Base-by-base conservation (phyloP, 495 filamentous ascomycete species). In the Penicillium paradoxum region DNA sequence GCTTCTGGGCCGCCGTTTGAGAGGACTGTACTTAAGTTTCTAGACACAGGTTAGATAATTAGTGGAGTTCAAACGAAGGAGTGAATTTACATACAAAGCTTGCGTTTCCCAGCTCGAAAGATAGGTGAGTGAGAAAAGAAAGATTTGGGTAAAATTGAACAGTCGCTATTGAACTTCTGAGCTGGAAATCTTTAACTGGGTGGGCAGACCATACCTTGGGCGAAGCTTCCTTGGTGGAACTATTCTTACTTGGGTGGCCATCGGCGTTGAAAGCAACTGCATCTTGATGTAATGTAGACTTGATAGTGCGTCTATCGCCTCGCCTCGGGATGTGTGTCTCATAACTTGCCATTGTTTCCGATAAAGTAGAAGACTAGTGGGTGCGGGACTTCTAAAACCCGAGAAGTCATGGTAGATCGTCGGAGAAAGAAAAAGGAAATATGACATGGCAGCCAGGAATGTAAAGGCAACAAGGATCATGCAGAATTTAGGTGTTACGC, bases 91-190 rank as follows among this genome's bases (percentile, higher is more conserved):
- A 6, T 44, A 60, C 55, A 58, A 27, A 7, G 51, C 55, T 22
- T 58, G 57, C 9, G 45, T 53, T 27, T 61, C 58, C 58, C 58
- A 61, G n/a, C 55, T 53, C 5, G 58, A 61, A 45, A 61, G 44
- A 11, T 59, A 61, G 9, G 55, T 57, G 21, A 61, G 51, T 3
- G 58, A 57, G 19, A 61, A 57, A 22, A 61, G 58, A 33, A 61
- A 58, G 18, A 61, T 57, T 25, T 61, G 58, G 1, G 49, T 49
- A 39, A 61, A 61, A 47, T 51, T 61, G 39, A 61, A 61, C 4
- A 61, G 45, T n/a, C 58, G 49, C 58, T 61, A 22, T 42, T 42
- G 25, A 13, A 11, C 7, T 7, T 42, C 21, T 49, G 10, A 51
- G 49, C 38, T 43, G 9, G 14, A 19, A 19, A 42, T 3, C 13